Percentiles rank a stretch among this genome's conserved stretches.
Conservation (phyloP, 1,284 basidiomycete species). For the Inonotus hispidus region DNA sequence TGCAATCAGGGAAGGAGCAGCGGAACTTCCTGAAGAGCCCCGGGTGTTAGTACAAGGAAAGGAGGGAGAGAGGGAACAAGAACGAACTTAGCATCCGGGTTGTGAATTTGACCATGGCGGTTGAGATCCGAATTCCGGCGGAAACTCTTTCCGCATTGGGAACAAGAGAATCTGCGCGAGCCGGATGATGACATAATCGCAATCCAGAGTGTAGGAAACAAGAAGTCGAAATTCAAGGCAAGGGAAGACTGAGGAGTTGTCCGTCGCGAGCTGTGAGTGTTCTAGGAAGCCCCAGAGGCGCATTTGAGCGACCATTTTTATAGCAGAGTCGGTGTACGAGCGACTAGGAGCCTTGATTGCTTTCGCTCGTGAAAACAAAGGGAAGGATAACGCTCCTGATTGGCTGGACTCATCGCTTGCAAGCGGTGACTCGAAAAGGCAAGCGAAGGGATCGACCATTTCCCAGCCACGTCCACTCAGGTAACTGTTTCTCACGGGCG, state of each 20-base stretch:
- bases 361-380: no score
- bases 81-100: neutral
- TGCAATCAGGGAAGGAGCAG: constrained; percentile 4
- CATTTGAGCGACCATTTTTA: neutral
- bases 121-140: neutral
- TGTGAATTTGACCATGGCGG: neutral
- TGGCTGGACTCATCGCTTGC: no score
- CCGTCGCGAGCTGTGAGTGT: neutral
- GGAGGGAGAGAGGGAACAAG: neutral
- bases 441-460: no score
- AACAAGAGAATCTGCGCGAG: neutral
- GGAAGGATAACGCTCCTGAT: no score
- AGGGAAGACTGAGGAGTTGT: neutral
- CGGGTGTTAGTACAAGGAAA: neutral
- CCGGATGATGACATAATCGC: neutral
- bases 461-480: no score
- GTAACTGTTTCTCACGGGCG: no score
- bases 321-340: neutral
- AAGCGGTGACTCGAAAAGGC: no score
- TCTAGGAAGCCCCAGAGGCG: neutral
- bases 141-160: neutral
- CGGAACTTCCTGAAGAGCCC: neutral
- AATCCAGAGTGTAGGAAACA: neutral
- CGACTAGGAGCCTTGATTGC: no score
- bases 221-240: neutral